Evolutionary conservation across 2,329 filamentous ascomycete species (phyloP), one percentile per base, ranked within the genome.

Genomic region (Tolypocladium cylindrosporum): DNA sequence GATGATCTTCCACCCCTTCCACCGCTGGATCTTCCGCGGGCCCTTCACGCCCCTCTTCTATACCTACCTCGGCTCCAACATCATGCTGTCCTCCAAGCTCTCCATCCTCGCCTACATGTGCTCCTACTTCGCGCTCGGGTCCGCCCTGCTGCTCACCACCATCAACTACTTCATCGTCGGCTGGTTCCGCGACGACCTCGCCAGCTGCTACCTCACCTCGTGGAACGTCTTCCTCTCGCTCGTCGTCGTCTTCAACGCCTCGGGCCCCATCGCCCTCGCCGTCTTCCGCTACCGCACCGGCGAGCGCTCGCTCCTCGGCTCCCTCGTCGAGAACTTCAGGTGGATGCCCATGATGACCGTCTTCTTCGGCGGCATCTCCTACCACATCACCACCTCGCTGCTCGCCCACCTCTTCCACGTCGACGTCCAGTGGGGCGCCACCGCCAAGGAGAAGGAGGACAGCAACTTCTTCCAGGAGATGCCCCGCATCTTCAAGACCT

Each of bases 121-220:
- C 60, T 88, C 86, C 6, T 88, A 89, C 73, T 89, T 88, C 65
- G 87, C 87, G 27, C 83, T 91, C 59, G 87, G 81, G 4, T 81
- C 82, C 0, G 82, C 85, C 3, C 84, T 87, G 75, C 72, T 85
- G n/a, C 75, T 90, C 54, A 88, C 86, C 0, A 66, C 86, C 1
- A 71, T 82, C 59, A 91, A 90, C 71, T 91, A 90, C 71, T 83
- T 90, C 69, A 71, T 88, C 43, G 77, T 89, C 55, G 88, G 88
- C 42, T 89, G 85, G 83, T 88, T 81, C 73, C 85, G 86, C 65
- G 86, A 85, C 40, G 75, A 83, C 56, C 75, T 87, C 50, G 84
- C 87, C 66, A 80, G 85, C 61, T 86, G 83, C 73, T 89, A 89
- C 69, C 76, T 87, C 69, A 83, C 86, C 63, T 85, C 81, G 1